phyloP scores from a whole-genome alignment of 257 asterid genomes.

The Phtheirospermum japonicum region DNA sequence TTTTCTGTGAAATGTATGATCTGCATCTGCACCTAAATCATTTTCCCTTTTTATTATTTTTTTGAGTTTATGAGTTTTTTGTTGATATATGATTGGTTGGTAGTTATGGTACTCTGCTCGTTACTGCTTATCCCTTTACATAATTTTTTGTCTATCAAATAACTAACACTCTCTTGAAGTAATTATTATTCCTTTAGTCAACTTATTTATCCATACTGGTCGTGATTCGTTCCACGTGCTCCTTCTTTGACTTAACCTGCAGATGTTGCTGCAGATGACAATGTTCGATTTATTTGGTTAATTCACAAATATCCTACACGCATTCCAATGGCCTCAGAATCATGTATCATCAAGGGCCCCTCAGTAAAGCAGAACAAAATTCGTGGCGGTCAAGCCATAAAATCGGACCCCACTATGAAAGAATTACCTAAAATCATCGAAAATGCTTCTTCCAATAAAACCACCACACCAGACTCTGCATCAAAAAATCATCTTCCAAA shows the following conservation, averaged over 20 bases:
- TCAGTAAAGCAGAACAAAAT: constrained; percentile 42
- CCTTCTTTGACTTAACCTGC: constrained; percentile 27
- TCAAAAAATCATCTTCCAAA: constrained; percentile 27
- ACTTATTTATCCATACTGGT: constrained; percentile 12
- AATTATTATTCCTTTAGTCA: constrained; percentile 5
- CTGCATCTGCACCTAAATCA: constrained; percentile 19
- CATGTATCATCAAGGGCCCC: constrained; percentile 32
- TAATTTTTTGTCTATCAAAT: constrained; percentile 19
- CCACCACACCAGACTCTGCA: constrained; percentile 26
- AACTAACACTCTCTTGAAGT: constrained; percentile 7
- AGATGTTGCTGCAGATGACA: constrained; percentile 41
- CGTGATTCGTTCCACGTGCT: not conserved
- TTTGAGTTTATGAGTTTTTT: constrained; percentile 2
- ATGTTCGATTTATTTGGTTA: not conserved
- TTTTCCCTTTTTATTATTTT: not conserved
- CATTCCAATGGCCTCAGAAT: constrained; percentile 51
- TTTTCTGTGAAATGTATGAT: constrained; percentile 22
- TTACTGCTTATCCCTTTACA: too few relatives aligned
- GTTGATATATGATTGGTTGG: constrained; percentile 18
- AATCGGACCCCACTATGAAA: constrained; percentile 27
- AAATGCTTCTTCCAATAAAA: constrained; percentile 33
- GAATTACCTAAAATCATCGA: constrained; percentile 34
- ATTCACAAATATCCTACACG: constrained; percentile 18
- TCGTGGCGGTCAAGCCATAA: constrained; percentile 38
- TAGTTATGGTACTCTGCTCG: not conserved